Conservation (phyloP, 164 flowering plant genomes). For the Macadamia integrifolia region DNA sequence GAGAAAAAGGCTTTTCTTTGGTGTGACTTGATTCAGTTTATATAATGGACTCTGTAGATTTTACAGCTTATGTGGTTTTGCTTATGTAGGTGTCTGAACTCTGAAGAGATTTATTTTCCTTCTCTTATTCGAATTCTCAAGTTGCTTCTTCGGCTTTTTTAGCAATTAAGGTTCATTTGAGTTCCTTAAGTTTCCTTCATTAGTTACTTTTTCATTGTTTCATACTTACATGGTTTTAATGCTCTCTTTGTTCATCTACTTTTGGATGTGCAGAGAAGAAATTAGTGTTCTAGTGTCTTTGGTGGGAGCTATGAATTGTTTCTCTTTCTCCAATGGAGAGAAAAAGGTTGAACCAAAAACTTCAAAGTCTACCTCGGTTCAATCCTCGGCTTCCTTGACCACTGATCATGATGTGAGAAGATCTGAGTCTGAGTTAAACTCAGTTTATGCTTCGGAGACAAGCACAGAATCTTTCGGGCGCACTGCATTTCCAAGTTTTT, state of each 20-base stretch:
- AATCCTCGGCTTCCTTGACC: constrained; percentile 28
- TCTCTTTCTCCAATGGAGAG: constrained; percentile 33
- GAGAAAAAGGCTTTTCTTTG: neutral
- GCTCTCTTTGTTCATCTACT: neutral
- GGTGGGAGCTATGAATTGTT: constrained; percentile 57
- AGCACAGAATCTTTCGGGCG: constrained; percentile 54
- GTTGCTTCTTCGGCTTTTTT: neutral
- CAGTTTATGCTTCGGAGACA: constrained; percentile 51
- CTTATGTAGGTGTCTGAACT: no score
- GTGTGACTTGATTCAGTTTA: neutral
- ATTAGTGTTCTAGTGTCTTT: constrained; percentile 8
- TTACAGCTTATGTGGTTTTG: no score
- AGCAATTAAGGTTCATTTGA: neutral
- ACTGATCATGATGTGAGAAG: constrained; percentile 35
- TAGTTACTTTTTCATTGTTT: neutral
- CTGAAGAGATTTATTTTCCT: neutral
- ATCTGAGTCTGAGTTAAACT: constrained; percentile 57
- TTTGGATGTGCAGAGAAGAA: constrained; percentile 23
- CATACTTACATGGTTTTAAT: constrained; percentile 6
- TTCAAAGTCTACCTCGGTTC: constrained; percentile 28
- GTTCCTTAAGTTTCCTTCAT: no score
- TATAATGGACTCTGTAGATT: neutral
- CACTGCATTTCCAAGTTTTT: constrained; percentile 32
- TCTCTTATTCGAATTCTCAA: neutral
- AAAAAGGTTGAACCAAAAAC: constrained; percentile 46